Percentiles rank a stretch among this genome's conserved stretches.
These are phyloP conservation scores for Cutaneotrichosporon mucoides DNA, from an alignment of 1,284 basidiomycete species.

Conservation along the genomic window DNA sequence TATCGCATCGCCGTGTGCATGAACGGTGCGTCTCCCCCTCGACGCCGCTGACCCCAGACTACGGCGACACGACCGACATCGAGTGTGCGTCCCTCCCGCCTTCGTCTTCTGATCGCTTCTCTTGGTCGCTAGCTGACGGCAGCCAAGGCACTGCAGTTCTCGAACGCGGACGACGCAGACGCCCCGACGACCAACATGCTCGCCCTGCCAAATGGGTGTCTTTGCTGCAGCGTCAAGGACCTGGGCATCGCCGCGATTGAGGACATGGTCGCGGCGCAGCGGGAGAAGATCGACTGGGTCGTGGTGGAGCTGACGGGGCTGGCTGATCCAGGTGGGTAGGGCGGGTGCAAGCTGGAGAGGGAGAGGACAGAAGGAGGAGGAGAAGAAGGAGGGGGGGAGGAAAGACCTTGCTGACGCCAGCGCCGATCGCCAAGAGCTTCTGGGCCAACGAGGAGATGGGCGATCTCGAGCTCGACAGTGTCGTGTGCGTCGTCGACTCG, in stretches of 20 bases:
- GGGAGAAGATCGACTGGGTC: conserved; percentile 87
- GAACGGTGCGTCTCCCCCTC: conserved; percentile 56
- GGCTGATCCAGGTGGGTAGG: conserved; percentile 72
- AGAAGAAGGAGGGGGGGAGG: not conserved
- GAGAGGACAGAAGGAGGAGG: too few species aligned
- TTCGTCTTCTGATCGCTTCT: too few species aligned
- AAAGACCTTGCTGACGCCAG: conserved; percentile 3
- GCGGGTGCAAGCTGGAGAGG: too few species aligned
- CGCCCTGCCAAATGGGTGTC: conserved; percentile 84
- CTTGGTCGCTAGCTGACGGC: not conserved
- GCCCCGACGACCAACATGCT: conserved; percentile 56
- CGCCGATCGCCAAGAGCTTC: conserved; percentile 76
- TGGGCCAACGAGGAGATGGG: conserved; percentile 90
- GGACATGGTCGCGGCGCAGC: conserved; percentile 55
- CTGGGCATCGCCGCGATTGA: conserved; percentile 85
- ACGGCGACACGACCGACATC: conserved; percentile 51
- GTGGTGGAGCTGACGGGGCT: conserved; percentile 88
- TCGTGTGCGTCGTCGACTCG: conserved; percentile 86
- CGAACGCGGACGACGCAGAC: conserved; percentile 53
- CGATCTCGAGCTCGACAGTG: conserved; percentile 73
- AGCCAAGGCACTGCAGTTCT: conserved; percentile 53
- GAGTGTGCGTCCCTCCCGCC: conserved; percentile 38
- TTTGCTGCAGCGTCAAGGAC: conserved; percentile 93
- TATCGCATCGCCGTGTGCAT: conserved; percentile 94
- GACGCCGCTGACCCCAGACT: conserved; percentile 20